A percentile compares a stretch with the other conserved stretches of the same genome.
These are phyloP conservation scores for Agrostemma githago DNA, from an alignment of 148 eudicot species.

Conservation along the genomic window DNA sequence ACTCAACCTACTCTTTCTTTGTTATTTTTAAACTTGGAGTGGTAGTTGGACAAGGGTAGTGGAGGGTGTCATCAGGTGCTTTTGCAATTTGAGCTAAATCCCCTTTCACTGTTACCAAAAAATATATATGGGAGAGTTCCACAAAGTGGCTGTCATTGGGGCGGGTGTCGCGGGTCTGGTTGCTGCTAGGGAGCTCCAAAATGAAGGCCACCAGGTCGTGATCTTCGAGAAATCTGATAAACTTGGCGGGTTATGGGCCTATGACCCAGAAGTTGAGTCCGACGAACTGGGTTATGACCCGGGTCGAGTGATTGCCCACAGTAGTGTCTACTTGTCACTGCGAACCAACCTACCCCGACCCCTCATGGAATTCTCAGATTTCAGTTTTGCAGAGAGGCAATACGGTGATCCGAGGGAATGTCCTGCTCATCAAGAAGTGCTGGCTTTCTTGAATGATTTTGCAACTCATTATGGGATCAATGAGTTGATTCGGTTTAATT, in stretches of 20 bases:
- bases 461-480: constrained; percentile 32
- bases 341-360: constrained; percentile 46
- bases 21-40: too few relatives aligned
- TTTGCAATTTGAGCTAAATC: too few relatives aligned
- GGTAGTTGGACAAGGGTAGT: too few relatives aligned
- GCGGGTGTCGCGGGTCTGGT: constrained; percentile 46
- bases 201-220: constrained; percentile 34
- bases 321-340: constrained; percentile 47
- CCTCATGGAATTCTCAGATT: constrained; percentile 52
- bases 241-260: constrained; percentile 56
- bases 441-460: constrained; percentile 40
- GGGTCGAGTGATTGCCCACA: constrained; percentile 34
- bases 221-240: constrained; percentile 37
- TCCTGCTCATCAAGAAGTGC: constrained; percentile 53
- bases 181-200: constrained; percentile 40
- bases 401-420: constrained; percentile 38
- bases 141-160: constrained; percentile 34
- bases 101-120: too few relatives aligned
- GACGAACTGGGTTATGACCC: constrained; percentile 40
- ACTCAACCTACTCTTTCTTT: too few relatives aligned
- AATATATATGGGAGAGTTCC: too few relatives aligned
- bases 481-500: constrained; percentile 43
- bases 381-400: constrained; percentile 22
- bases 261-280: constrained; percentile 42
- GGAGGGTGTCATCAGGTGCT: too few relatives aligned